Conservation (phyloP, 495 filamentous ascomycete genomes). For the Penicillium angulare region DNA sequence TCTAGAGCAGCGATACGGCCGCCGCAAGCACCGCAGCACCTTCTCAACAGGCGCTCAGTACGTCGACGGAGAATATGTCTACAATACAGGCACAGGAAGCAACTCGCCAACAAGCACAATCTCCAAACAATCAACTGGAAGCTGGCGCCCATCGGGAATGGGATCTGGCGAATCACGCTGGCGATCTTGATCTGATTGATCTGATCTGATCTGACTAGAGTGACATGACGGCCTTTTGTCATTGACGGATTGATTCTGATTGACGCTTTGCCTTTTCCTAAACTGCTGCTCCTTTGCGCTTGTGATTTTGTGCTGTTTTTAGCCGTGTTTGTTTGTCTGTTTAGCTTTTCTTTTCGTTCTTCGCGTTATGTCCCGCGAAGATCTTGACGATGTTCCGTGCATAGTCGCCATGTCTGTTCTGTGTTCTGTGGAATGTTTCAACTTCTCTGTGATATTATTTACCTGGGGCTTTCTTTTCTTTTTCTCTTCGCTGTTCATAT, state of each 20-base stretch:
- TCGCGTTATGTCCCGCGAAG: conserved; percentile 24
- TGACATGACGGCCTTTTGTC: not conserved
- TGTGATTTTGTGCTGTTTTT: not conserved
- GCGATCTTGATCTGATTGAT: conserved; percentile 22
- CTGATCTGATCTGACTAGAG: not conserved
- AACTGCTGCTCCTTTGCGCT: not conserved
- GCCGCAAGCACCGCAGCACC: conserved; percentile 78
- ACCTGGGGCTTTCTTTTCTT: not conserved
- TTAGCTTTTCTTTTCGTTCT: conserved; percentile 10
- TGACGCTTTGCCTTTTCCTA: not conserved
- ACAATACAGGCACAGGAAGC: conserved; percentile 39
- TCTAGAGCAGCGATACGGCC: conserved; percentile 88
- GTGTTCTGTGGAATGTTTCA: conserved; percentile 10
- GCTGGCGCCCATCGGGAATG: conserved; percentile 38
- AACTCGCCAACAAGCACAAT: conserved; percentile 41
- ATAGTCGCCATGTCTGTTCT: conserved; percentile 13
- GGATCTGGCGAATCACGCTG: conserved; percentile 31
- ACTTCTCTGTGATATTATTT: too few species aligned
- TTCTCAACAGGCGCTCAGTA: conserved; percentile 85
- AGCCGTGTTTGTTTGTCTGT: not conserved
- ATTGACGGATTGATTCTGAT: not conserved
- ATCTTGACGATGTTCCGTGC: conserved; percentile 13
- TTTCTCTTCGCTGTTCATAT: not conserved
- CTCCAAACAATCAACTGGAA: conserved; percentile 44
- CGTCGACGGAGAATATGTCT: conserved; percentile 90